These are phyloP conservation scores for Aspergillus ustus DNA, from an alignment of 2,329 filamentous ascomycete genomes.

Conservation along the genomic window DNA sequence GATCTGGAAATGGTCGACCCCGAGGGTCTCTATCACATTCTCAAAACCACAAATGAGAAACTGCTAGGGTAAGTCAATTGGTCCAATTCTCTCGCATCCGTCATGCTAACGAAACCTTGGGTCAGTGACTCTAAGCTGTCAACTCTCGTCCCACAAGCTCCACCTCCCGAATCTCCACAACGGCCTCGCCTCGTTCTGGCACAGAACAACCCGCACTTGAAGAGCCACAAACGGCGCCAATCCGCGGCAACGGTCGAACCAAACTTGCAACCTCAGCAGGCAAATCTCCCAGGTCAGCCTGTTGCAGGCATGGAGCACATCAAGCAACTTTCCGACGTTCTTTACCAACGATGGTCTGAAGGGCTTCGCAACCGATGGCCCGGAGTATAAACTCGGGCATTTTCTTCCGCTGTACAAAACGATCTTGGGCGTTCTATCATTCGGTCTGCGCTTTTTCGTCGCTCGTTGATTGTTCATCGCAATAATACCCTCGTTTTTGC, in stretches of 20 bases:
- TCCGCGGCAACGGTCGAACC: conserved; percentile 42
- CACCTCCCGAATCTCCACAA: conserved; percentile 49
- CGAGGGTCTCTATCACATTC: conserved; percentile 83
- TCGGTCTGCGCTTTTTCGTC: conserved; percentile 24
- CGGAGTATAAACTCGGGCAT: conserved; percentile 28
- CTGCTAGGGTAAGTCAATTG: conserved; percentile 55
- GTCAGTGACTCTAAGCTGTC: conserved; percentile 45
- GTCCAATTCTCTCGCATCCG: neutral
- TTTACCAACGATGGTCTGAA: conserved; percentile 89
- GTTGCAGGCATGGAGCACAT: conserved; percentile 87
- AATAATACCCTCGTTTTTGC: conserved; percentile 17
- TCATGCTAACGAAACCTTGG: conserved; percentile 22
- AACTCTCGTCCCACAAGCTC: conserved; percentile 42
- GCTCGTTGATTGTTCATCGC: conserved; percentile 17
- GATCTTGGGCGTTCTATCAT: conserved; percentile 29
- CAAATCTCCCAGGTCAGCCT: conserved; percentile 60
- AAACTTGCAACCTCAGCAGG: conserved; percentile 44
- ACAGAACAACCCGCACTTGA: conserved; percentile 82
- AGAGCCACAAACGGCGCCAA: conserved; percentile 73
- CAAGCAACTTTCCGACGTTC: conserved; percentile 83
- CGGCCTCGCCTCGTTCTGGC: conserved; percentile 73
- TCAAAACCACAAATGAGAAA: conserved; percentile 76
- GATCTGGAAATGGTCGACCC: conserved; percentile 85
- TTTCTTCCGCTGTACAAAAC: conserved; percentile 37
- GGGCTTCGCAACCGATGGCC: conserved; percentile 75